A percentile compares a stretch with the other conserved stretches of the same genome.
Evolutionary conservation across 1,284 basidiomycete species (phyloP).

Genomic region (Cutaneotrichosporon dermatis): DNA sequence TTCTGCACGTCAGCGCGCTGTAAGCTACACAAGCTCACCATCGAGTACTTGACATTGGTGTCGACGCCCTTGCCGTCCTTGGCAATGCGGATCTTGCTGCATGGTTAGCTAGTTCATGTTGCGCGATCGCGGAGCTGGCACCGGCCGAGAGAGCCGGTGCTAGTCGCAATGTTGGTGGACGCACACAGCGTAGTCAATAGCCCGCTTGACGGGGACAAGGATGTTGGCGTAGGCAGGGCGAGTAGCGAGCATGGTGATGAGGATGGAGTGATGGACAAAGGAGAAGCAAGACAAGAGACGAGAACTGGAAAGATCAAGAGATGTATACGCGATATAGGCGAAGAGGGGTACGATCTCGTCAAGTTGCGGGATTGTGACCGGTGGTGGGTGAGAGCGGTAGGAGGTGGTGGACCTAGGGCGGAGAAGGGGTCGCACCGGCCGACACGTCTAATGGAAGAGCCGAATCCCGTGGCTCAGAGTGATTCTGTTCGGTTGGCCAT

Average conservation of each 20-base stretch:
- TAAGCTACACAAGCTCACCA: constrained; percentile 59
- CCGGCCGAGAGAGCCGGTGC: background rate
- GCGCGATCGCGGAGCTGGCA: background rate
- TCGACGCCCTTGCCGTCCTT: constrained; percentile 87
- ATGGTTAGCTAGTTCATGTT: background rate
- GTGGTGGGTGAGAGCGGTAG: too few relatives aligned
- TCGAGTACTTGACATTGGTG: constrained; percentile 92
- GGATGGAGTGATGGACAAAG: background rate
- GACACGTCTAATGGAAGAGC: background rate
- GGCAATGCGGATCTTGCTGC: constrained; percentile 93
- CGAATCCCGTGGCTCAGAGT: background rate
- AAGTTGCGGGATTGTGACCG: background rate
- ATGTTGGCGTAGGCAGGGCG: constrained; percentile 71
- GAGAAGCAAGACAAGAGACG: background rate
- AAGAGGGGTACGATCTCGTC: background rate
- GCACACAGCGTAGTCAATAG: constrained; percentile 48
- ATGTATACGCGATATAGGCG: constrained; percentile 4
- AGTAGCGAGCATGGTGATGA: constrained; percentile 64
- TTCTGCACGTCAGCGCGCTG: constrained; percentile 58
- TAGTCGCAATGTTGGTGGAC: background rate
- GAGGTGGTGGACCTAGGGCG: background rate
- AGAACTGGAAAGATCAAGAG: background rate
- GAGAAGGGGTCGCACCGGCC: background rate
- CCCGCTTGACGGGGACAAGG: constrained; percentile 87
- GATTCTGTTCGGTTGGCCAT: background rate